phyloP scores from a whole-genome alignment of 805 yeast species.

The Suhomyces pyralidae region DNA sequence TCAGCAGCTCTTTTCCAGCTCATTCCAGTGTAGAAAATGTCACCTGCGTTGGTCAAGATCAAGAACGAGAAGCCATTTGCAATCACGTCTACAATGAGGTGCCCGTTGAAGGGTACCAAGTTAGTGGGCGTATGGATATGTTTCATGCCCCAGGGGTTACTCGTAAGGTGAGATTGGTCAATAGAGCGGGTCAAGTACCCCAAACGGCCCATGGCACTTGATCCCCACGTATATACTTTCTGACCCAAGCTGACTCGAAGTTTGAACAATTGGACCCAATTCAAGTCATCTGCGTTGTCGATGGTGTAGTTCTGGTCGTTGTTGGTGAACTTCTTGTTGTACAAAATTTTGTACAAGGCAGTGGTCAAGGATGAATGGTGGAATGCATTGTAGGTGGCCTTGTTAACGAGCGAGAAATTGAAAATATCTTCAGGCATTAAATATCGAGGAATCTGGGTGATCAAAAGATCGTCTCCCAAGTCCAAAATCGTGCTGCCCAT shows the following conservation, averaged over 20 bases:
- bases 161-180: conserved; percentile 17
- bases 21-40: conserved; percentile 52
- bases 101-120: conserved; percentile 33
- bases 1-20: conserved; percentile 17
- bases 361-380: conserved; percentile 25
- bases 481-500: conserved; percentile 13
- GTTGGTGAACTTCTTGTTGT: conserved; percentile 37
- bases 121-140: conserved; percentile 39
- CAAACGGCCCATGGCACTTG: conserved; percentile 41
- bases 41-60: conserved; percentile 53
- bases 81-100: conserved; percentile 44
- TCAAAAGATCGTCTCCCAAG: conserved; percentile 42
- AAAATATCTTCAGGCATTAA: conserved; percentile 40
- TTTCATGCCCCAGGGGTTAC: conserved; percentile 15
- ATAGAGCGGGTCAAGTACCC: conserved; percentile 37
- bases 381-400: conserved; percentile 35
- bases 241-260: conserved; percentile 33
- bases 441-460: conserved; percentile 29
- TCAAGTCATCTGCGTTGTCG: conserved; percentile 24
- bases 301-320: conserved; percentile 38
- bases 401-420: conserved; percentile 25
- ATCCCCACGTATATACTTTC: conserved; percentile 52
- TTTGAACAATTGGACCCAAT: conserved; percentile 51
- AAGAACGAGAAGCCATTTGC: conserved; percentile 68
- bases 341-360: conserved; percentile 37